Evolutionary conservation across 2,329 filamentous ascomycete genomes (phyloP).

Genomic region (Ophiostoma perfectum): DNA sequence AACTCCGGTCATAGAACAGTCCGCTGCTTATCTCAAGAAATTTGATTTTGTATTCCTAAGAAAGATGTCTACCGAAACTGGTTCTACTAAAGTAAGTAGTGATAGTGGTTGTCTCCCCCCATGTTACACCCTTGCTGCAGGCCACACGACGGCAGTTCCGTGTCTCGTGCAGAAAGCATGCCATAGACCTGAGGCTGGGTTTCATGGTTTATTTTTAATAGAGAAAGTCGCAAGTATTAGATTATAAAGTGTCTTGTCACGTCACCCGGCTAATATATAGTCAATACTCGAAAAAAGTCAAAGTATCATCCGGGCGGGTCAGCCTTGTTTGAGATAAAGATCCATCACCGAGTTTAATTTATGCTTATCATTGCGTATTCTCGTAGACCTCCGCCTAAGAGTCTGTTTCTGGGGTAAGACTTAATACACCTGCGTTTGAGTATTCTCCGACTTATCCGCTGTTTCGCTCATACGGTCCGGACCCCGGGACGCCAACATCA

Average conservation of each 20-base stretch:
- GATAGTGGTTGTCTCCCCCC: too few species aligned
- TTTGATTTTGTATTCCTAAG: too few species aligned
- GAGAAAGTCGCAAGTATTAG: background rate
- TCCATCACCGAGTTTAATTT: background rate
- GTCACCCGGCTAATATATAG: background rate
- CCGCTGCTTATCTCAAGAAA: too few species aligned
- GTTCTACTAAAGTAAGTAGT: too few species aligned
- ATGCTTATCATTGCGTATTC: too few species aligned
- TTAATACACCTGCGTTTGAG: background rate
- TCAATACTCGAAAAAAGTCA: background rate
- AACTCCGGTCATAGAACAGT: too few species aligned
- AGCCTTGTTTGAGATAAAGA: conserved; percentile 4
- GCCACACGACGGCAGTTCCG: background rate
- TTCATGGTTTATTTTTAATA: background rate
- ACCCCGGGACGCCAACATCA: background rate
- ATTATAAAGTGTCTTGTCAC: background rate
- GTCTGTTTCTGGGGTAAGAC: background rate
- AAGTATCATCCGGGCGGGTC: background rate
- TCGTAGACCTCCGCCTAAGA: too few species aligned
- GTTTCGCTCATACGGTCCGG: conserved; percentile 2
- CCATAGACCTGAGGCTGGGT: background rate
- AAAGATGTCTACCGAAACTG: background rate
- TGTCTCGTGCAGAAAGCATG: conserved; percentile 2
- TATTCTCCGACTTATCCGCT: conserved; percentile 1
- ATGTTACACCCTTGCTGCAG: background rate